Conservation (phyloP, 805 yeast genomes). For the Komagataella pastoris region DNA sequence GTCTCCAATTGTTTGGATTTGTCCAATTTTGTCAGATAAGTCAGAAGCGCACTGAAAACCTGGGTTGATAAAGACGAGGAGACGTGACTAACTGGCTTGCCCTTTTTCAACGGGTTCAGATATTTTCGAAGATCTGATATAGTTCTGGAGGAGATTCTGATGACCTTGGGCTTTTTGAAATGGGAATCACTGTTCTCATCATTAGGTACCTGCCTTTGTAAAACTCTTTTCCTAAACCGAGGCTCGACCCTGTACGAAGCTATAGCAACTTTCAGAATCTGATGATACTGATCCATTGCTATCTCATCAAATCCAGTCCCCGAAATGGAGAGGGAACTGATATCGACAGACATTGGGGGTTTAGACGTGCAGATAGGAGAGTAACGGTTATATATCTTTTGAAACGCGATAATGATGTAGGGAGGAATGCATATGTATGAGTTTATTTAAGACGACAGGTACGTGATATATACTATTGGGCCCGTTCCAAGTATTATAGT, state of each 20-base stretch:
- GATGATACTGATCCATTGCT: slow-evolving; percentile 4
- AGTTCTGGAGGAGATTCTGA: background rate
- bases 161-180: background rate
- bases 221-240: slow-evolving; percentile 28
- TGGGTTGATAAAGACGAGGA: background rate
- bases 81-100: background rate
- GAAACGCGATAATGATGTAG: background rate
- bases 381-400: background rate
- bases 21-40: background rate
- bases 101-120: background rate
- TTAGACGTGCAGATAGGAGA: background rate
- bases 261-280: slow-evolving; percentile 39
- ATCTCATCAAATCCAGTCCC: background rate
- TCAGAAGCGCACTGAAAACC: background rate
- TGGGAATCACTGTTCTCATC: background rate
- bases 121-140: background rate
- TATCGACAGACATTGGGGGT: background rate
- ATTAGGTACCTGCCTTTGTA: background rate
- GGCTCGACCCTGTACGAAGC: slow-evolving; percentile 55
- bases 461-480: background rate
- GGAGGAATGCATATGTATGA: background rate
- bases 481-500: no score
- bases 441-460: background rate
- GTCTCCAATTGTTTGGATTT: slow-evolving; percentile 12
- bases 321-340: background rate